These are phyloP conservation scores for Pichia sp. DNA, from an alignment of 1,139 yeast species.

Conservation along the genomic window DNA sequence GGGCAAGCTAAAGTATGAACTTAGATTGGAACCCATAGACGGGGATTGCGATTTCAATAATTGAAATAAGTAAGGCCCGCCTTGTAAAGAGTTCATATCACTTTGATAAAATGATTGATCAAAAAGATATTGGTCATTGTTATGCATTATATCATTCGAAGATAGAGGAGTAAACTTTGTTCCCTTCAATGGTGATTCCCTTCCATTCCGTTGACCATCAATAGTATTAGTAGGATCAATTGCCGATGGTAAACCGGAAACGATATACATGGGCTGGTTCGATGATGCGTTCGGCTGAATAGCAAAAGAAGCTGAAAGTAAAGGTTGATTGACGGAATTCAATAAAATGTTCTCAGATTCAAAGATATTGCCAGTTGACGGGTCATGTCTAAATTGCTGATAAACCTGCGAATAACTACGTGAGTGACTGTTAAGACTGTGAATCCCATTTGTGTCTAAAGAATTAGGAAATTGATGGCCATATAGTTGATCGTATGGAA, in stretches of 20 bases:
- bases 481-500: no score
- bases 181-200: not conserved
- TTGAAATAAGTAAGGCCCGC: not conserved
- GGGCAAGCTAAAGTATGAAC: slow-evolving; percentile 3
- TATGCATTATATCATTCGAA: not conserved
- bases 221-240: slow-evolving; percentile 9
- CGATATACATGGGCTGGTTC: slow-evolving; percentile 9
- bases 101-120: not conserved
- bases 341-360: slow-evolving; percentile 2
- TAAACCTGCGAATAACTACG: no score
- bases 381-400: no score
- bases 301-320: slow-evolving; percentile 2
- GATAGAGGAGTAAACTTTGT: slow-evolving; percentile 6
- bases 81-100: not conserved
- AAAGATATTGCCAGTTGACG: no score
- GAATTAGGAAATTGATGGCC: no score
- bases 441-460: no score
- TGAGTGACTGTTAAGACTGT: no score
- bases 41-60: slow-evolving; percentile 5
- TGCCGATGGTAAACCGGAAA: slow-evolving; percentile 12
- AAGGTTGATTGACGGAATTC: slow-evolving; percentile 2
- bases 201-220: not conserved
- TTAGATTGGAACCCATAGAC: not conserved
- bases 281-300: slow-evolving; percentile 1
- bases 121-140: slow-evolving; percentile 1